A percentile compares a stretch with the other conserved stretches of the same genome.
These are phyloP conservation scores for Acanthamoeba castellanii DNA, from an alignment of 208 protist species.

Conservation along the genomic window DNA sequence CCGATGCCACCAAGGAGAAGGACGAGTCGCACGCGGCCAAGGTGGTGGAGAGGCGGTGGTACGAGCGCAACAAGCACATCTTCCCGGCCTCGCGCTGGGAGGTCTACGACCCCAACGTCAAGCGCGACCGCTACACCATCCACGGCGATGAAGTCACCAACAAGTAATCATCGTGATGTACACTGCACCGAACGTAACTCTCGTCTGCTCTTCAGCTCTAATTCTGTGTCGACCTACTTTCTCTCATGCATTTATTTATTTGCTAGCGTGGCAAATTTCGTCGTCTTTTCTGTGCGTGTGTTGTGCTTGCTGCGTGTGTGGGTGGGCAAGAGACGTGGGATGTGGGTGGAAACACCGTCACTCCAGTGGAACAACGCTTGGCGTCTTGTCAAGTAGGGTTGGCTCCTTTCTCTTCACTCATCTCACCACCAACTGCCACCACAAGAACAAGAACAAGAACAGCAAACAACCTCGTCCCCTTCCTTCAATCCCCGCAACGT, in stretches of 20 bases:
- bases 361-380: not conserved
- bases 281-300: too few relatives aligned
- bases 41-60: slow-evolving; percentile 90
- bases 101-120: slow-evolving; percentile 88
- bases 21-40: slow-evolving; percentile 91
- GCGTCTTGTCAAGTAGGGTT: not conserved
- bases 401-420: not conserved
- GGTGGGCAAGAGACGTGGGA: too few relatives aligned
- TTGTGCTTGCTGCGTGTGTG: too few relatives aligned
- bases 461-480: not conserved
- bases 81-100: slow-evolving; percentile 93
- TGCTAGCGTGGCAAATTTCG: too few relatives aligned
- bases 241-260: too few relatives aligned
- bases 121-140: slow-evolving; percentile 85
- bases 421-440: not conserved
- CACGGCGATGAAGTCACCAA: slow-evolving; percentile 77
- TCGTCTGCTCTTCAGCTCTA: not conserved
- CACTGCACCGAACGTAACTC: not conserved
- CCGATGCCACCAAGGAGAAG: slow-evolving; percentile 89
- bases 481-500: not conserved
- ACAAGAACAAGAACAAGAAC: not conserved
- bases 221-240: not conserved
- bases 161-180: not conserved
- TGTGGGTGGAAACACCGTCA: too few relatives aligned
- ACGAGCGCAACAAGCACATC: slow-evolving; percentile 93